These are phyloP conservation scores for Aspergillus glaucus DNA, from an alignment of 2,329 filamentous ascomycete genomes.

Conservation along the genomic window DNA sequence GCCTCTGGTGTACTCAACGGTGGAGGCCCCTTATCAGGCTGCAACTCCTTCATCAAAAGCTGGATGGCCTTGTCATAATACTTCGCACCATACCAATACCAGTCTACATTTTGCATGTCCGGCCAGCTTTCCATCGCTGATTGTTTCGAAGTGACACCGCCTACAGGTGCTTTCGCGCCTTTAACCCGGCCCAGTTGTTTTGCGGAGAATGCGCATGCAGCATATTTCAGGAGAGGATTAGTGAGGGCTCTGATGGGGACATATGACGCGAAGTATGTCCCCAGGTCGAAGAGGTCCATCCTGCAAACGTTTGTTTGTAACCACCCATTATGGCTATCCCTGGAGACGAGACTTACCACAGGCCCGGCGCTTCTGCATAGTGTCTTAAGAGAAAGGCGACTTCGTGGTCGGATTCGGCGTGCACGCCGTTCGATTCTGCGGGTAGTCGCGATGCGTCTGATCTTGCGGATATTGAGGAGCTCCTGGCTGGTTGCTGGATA, in stretches of 20 bases:
- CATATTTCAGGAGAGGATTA: slow-evolving; percentile 44
- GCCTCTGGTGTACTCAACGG: slow-evolving; percentile 29
- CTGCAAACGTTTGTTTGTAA: slow-evolving; percentile 13
- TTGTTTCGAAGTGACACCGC: slow-evolving; percentile 41
- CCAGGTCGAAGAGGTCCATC: slow-evolving; percentile 44
- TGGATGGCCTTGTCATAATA: slow-evolving; percentile 60
- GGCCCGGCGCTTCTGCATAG: slow-evolving; percentile 54
- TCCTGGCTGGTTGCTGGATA: slow-evolving; percentile 26
- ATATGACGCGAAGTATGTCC: slow-evolving; percentile 55
- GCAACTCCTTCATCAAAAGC: slow-evolving; percentile 44
- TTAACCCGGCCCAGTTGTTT: slow-evolving; percentile 55
- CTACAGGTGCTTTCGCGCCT: slow-evolving; percentile 45
- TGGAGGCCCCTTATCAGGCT: slow-evolving; percentile 30
- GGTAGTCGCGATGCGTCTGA: slow-evolving; percentile 15
- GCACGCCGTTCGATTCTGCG: slow-evolving; percentile 19
- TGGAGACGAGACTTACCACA: slow-evolving; percentile 41
- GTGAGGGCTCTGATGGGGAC: slow-evolving; percentile 53
- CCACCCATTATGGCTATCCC: not conserved
- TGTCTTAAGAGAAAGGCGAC: slow-evolving; percentile 55
- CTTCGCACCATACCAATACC: slow-evolving; percentile 56
- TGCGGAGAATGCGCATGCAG: slow-evolving; percentile 56
- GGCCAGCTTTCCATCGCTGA: slow-evolving; percentile 51
- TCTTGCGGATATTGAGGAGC: slow-evolving; percentile 24
- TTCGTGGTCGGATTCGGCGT: slow-evolving; percentile 47
- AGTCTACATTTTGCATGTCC: slow-evolving; percentile 46